Base-by-base conservation (phyloP, 306 rosid genomes). In the Rosa persica region DNA sequence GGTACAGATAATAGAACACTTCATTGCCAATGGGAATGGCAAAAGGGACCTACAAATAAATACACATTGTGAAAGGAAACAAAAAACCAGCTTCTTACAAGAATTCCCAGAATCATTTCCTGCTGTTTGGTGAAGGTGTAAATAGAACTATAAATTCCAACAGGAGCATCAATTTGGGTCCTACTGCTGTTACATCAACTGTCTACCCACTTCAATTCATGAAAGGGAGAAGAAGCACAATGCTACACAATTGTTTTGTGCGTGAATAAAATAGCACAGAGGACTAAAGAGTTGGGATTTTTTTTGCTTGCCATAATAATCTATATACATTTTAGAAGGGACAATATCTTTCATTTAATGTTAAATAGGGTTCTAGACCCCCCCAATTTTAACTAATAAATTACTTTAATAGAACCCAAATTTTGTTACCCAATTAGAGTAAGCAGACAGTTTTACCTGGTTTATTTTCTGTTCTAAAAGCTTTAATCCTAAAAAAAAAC, bases 51-150 rank as follows among this genome's bases (percentile, higher is more conserved):
- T 25, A 73, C 74, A 76, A 47, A 64, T 8, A 27, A 30, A 62
- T 27, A 58, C 64, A 48, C 0, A 48, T 17, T 12, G 75, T 69
- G 87, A 74, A 74, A 67, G 72, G 36, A 74, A 84, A 76, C 47
- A 19, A 84, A 81, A 77, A 62, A 40, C 66, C 79, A 30, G 39
- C 80, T 77, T 55, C 25, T 12, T 38, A 51, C 60, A 67, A 58
- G 39, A 77, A 76, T 46, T 76, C 67, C 76, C 58, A 69, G 42
- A 64, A 57, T 7, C 42, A n/a, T 40, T 19, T 68, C 62, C 16
- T 72, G 77, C 79, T 73, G 84, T 77, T 77, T 84, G 85, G 85
- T 81, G 57, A 73, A 81, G 80, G 79, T 67, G 51, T 74, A 47
- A 60, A 39, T 65, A 71, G 67, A 55, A 62, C 20, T 27, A 30